phyloP scores from a whole-genome alignment of 2,329 filamentous ascomycete species.

The Fusarium udum region DNA sequence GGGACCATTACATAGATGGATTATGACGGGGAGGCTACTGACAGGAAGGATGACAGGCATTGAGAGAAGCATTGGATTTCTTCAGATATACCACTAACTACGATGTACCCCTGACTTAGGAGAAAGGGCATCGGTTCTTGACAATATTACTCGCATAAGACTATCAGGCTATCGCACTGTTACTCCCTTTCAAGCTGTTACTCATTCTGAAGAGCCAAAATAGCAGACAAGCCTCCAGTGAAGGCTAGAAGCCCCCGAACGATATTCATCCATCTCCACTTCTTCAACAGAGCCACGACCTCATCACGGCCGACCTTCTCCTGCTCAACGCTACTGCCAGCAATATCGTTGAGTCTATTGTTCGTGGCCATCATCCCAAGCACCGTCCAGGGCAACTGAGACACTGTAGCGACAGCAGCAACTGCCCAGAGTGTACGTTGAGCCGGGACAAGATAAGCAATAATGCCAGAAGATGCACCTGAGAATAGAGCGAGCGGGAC shows the following conservation, averaged over 20 bases:
- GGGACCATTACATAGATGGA: neutral
- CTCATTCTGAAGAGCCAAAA: slow-evolving; percentile 22
- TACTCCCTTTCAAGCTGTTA: neutral
- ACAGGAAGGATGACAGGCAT: neutral
- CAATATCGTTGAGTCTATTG: slow-evolving; percentile 21
- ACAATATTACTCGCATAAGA: neutral
- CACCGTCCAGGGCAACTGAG: slow-evolving; percentile 28
- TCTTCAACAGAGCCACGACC: slow-evolving; percentile 19
- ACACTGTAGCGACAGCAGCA: slow-evolving; percentile 17
- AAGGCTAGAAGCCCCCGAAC: slow-evolving; percentile 27
- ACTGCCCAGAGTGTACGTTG: slow-evolving; percentile 20
- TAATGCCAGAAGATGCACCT: slow-evolving; percentile 18
- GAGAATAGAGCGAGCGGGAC: slow-evolving; percentile 24
- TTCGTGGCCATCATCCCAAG: slow-evolving; percentile 35
- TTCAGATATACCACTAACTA: slow-evolving; percentile 8
- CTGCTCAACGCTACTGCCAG: slow-evolving; percentile 10
- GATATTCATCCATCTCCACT: slow-evolving; percentile 36
- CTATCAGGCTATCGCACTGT: neutral
- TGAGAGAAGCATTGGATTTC: neutral
- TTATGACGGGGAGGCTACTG: neutral
- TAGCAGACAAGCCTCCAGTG: slow-evolving; percentile 20
- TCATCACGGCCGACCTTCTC: slow-evolving; percentile 24
- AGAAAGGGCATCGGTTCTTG: neutral
- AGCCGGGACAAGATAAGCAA: slow-evolving; percentile 28
- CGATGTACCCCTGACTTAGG: neutral